Evolutionary conservation across 139 green algal species (phyloP).

Genomic region (Chloropicon primus): DNA sequence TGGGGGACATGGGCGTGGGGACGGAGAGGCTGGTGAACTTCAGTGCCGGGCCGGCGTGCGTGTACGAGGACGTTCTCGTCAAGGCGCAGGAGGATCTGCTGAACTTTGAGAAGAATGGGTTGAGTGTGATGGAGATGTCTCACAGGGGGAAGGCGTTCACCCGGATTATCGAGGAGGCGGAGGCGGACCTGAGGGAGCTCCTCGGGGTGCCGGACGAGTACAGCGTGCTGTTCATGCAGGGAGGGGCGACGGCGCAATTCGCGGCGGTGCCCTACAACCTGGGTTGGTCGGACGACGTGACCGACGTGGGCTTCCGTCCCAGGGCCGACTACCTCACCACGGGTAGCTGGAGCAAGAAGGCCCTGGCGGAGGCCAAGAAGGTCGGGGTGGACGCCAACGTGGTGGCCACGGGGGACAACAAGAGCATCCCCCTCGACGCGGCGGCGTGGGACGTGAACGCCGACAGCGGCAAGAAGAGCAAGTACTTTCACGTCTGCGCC

Average conservation of each 20-base stretch:
- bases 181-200: slow-evolving; percentile 81
- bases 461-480: neutral
- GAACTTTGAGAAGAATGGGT: slow-evolving; percentile 76
- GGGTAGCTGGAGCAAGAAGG: slow-evolving; percentile 12
- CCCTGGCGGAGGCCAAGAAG: slow-evolving; percentile 21
- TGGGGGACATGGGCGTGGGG: no score
- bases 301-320: slow-evolving; percentile 31
- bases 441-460: neutral
- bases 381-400: slow-evolving; percentile 39
- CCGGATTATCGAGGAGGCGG: slow-evolving; percentile 70
- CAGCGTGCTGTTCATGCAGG: slow-evolving; percentile 41
- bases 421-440: slow-evolving; percentile 13
- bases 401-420: slow-evolving; percentile 59
- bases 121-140: slow-evolving; percentile 98
- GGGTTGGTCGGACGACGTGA: slow-evolving; percentile 30
- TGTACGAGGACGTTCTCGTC: slow-evolving; percentile 85
- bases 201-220: slow-evolving; percentile 91
- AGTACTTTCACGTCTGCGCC: slow-evolving; percentile 72
- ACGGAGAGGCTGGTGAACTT: slow-evolving; percentile 81
- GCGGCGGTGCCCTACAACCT: slow-evolving; percentile 89
- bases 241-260: slow-evolving; percentile 88
- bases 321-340: slow-evolving; percentile 14
- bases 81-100: slow-evolving; percentile 78
- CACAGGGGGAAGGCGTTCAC: slow-evolving; percentile 93
- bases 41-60: slow-evolving; percentile 71